A percentile compares a stretch with the other conserved stretches of the same genome.
phyloP scores from a whole-genome alignment of 768 basidiomycete genomes.

The Trametes meyenii region DNA sequence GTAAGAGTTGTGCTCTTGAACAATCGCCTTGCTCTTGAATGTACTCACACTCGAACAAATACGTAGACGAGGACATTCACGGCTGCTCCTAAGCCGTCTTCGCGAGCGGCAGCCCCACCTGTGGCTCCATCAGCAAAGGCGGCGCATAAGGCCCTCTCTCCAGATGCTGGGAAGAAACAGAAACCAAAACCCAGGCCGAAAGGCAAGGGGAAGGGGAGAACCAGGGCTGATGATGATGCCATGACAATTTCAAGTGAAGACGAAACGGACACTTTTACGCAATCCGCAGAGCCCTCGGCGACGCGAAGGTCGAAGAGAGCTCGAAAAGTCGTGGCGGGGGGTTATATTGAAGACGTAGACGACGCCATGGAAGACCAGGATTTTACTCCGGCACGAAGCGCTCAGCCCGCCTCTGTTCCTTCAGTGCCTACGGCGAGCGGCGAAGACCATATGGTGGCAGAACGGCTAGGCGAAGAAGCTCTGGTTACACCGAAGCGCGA shows the following conservation, averaged over 20 bases:
- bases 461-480: background rate
- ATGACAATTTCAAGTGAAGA: slow-evolving; percentile 24
- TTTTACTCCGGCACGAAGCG: too few species aligned
- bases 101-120: slow-evolving; percentile 20
- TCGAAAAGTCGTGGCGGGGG: slow-evolving; percentile 32
- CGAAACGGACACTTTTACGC: background rate
- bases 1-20: slow-evolving; percentile 40
- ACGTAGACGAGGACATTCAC: slow-evolving; percentile 41
- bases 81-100: slow-evolving; percentile 33
- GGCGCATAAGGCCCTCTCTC: slow-evolving; percentile 19
- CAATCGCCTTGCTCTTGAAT: background rate
- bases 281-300: background rate
- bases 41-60: too few species aligned
- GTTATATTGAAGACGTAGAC: slow-evolving; percentile 32
- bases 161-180: slow-evolving; percentile 35
- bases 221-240: slow-evolving; percentile 22
- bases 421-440: background rate
- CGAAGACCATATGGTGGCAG: slow-evolving; percentile 2
- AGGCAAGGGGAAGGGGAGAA: slow-evolving; percentile 27
- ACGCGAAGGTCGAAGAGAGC: slow-evolving; percentile 38
- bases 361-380: slow-evolving; percentile 14
- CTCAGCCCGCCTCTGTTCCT: background rate
- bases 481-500: slow-evolving; percentile 21
- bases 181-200: slow-evolving; percentile 35
- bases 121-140: slow-evolving; percentile 10